Evolutionary conservation across 352 stramenopile genomes (phyloP).

Genomic region (Phytophthora pini): DNA sequence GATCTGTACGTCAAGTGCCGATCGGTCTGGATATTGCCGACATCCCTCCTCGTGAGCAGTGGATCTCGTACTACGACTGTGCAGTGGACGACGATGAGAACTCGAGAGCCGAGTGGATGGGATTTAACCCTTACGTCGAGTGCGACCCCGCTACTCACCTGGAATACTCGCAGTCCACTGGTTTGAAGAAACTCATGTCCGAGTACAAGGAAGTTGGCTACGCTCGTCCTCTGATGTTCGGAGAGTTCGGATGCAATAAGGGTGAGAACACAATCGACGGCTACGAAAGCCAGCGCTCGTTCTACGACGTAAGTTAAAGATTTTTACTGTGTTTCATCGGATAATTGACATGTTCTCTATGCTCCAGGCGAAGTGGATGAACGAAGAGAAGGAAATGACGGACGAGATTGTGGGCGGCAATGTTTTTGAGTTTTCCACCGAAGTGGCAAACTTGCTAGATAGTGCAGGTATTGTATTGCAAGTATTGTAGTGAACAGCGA

Average conservation of each 20-base stretch:
- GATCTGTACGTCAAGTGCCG: slow-evolving; percentile 56
- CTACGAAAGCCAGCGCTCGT: slow-evolving; percentile 73
- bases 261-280: slow-evolving; percentile 57
- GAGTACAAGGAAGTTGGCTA: slow-evolving; percentile 60
- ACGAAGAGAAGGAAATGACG: slow-evolving; percentile 51
- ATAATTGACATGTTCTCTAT: slow-evolving; percentile 28
- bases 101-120: slow-evolving; percentile 57
- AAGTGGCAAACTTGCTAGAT: slow-evolving; percentile 58
- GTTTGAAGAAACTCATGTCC: slow-evolving; percentile 63
- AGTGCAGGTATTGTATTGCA: slow-evolving; percentile 26
- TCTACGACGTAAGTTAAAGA: slow-evolving; percentile 49
- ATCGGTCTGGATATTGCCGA: slow-evolving; percentile 75
- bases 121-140: slow-evolving; percentile 76
- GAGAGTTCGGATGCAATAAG: slow-evolving; percentile 82
- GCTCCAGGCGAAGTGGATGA: slow-evolving; percentile 75
- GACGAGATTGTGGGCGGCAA: slow-evolving; percentile 70
- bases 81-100: slow-evolving; percentile 49
- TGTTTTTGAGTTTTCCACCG: slow-evolving; percentile 80
- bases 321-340: slow-evolving; percentile 11
- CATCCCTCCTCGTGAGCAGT: slow-evolving; percentile 55
- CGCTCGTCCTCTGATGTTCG: slow-evolving; percentile 71
- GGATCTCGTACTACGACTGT: slow-evolving; percentile 79
- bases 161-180: slow-evolving; percentile 62
- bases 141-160: slow-evolving; percentile 60
- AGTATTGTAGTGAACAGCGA: too few relatives aligned